These are phyloP conservation scores for Pythium chondricola DNA, from an alignment of 352 stramenopile genomes.

Conservation along the genomic window DNA sequence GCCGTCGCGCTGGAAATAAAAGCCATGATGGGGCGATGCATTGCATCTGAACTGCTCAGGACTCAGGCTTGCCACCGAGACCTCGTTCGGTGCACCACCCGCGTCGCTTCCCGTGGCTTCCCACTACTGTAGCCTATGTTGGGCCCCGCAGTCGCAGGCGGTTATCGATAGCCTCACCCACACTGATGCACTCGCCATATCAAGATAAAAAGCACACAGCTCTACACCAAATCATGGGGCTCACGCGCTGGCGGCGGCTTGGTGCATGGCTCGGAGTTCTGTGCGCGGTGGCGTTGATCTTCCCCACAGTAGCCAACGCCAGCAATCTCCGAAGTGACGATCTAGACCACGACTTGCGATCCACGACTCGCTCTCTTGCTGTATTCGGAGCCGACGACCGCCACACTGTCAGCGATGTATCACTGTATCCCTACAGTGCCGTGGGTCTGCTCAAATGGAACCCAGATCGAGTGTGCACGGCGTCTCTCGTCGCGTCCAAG, in stretches of 20 bases:
- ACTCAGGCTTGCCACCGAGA: no score
- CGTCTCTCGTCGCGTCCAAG: slow-evolving; percentile 39
- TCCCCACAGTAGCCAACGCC: background rate
- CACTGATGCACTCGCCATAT: background rate
- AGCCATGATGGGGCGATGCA: background rate
- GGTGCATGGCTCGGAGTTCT: no score
- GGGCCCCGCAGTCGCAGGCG: no score
- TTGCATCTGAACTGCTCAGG: slow-evolving; percentile 1
- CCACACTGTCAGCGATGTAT: slow-evolving; percentile 26
- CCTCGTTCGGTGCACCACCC: no score
- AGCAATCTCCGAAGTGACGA: background rate
- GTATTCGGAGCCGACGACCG: slow-evolving; percentile 44
- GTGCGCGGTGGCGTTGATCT: background rate
- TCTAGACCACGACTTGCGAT: background rate
- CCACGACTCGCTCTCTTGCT: slow-evolving; percentile 21
- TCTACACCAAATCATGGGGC: no score
- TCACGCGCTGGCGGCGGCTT: no score
- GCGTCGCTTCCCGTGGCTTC: no score
- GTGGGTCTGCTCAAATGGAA: slow-evolving; percentile 50
- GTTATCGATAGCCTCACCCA: no score
- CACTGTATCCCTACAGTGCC: slow-evolving; percentile 39
- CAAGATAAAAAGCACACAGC: background rate
- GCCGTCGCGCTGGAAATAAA: background rate
- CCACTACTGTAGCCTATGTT: no score
- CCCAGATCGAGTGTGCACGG: slow-evolving; percentile 38